Base-by-base conservation (phyloP, 306 rosid species). In the Gynostemma pentaphyllum region DNA sequence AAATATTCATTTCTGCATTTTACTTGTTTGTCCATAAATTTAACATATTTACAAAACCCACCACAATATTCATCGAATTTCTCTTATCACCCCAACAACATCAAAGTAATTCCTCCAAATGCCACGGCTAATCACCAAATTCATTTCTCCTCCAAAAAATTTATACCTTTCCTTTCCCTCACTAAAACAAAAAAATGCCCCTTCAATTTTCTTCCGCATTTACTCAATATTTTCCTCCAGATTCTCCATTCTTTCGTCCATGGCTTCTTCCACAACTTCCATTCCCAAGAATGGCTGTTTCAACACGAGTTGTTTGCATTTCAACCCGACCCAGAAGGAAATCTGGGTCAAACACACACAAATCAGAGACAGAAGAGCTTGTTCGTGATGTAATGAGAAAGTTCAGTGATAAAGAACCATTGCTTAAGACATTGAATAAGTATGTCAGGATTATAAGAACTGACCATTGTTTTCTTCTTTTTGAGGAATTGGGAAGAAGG, bases 381-480 rank as follows among this genome's bases (percentile, higher is more conserved):
- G 95, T 88, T 67, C 84, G 83, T 22, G 36, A 26, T 62, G 72
- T 92, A 9, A 27, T 84, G 60, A 68, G 77, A 61, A 84, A 78
- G 64, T 76, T 82, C 68, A 81, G 73, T 50, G 90, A 83, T 71
- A 81, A 71, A 72, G 95, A 88, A 78, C 96, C 96, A 5, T 18
- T 84, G 24, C 52, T 78, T 66, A 91, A 81, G 80, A 83, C 98
- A 4, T 68, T 83, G 65, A 79, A 82, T 74, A 83, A 91, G 85
- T 80, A 82, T 21, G 95, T 86, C 16, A 84, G 62, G 73, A 18
- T 77, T 53, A 71, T 92, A 21, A 76, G 96, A 42, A 92, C 95
- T 10, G 88, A 84, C 16, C 98, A 92, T 45, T 89, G 98, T 27
- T 92, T 92, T 73, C 72, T 88, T 40, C 88, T 88, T 24, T 92